Evolutionary conservation across 176 grass and related monocot species (phyloP).

Genomic region (Oryza punctata): DNA sequence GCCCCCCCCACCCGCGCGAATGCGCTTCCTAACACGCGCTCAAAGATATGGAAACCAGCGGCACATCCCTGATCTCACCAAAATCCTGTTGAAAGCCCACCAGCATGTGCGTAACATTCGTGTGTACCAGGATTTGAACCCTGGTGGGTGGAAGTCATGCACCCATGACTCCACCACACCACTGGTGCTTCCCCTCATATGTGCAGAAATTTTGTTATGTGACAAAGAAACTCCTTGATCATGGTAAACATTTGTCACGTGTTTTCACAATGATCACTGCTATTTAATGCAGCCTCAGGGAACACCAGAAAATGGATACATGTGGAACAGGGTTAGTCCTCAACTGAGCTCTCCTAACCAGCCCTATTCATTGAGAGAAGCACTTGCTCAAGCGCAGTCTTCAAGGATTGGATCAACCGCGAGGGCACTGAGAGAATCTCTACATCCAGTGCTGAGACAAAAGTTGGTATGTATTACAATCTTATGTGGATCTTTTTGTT

Average conservation of each 20-base stretch:
- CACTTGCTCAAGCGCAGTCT: slow-evolving; percentile 96
- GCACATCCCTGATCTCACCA: too few species aligned
- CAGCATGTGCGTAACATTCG: too few species aligned
- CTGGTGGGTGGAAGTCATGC: too few species aligned
- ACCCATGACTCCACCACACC: too few species aligned
- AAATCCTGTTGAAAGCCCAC: too few species aligned
- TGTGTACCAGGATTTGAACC: too few species aligned
- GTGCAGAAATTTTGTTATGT: slow-evolving; percentile 4
- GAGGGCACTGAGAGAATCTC: slow-evolving; percentile 88
- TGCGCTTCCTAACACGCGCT: too few species aligned
- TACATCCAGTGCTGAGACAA: slow-evolving; percentile 90
- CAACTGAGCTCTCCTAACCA: slow-evolving; percentile 94
- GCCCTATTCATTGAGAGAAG: slow-evolving; percentile 98
- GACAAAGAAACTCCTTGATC: slow-evolving; percentile 19
- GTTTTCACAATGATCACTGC: slow-evolving; percentile 1
- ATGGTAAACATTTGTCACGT: slow-evolving; percentile 21
- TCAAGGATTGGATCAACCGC: slow-evolving; percentile 90
- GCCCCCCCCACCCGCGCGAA: too few species aligned
- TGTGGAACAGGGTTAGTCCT: slow-evolving; percentile 96
- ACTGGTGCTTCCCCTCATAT: neutral
- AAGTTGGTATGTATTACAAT: slow-evolving; percentile 79
- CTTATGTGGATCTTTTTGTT: slow-evolving; percentile 14
- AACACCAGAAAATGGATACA: slow-evolving; percentile 94
- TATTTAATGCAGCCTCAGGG: slow-evolving; percentile 77
- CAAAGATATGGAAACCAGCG: too few species aligned